These are phyloP conservation scores for Saccharomycopsis synnaedendra DNA, from an alignment of 805 yeast species.

Conservation along the genomic window DNA sequence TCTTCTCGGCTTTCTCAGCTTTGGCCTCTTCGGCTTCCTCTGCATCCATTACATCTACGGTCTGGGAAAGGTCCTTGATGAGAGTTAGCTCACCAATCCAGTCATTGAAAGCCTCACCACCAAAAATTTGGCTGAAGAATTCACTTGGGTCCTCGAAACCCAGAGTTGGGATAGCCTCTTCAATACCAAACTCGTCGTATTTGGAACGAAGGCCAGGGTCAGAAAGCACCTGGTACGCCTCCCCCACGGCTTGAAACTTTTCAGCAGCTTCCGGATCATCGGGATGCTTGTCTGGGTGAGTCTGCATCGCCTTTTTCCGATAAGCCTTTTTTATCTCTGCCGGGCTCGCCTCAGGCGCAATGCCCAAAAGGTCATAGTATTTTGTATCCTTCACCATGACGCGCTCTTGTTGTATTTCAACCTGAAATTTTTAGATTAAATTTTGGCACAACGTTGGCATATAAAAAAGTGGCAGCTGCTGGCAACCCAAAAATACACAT, in stretches of 20 bases:
- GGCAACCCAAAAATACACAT: too few relatives aligned
- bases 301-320: constrained; percentile 75
- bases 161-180: constrained; percentile 52
- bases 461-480: too few relatives aligned
- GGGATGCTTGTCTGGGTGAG: constrained; percentile 97
- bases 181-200: constrained; percentile 83
- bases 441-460: too few relatives aligned
- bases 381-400: constrained; percentile 74
- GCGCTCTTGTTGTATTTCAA: background rate
- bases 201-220: constrained; percentile 56
- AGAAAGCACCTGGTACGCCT: constrained; percentile 70
- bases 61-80: constrained; percentile 49
- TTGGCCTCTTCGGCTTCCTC: constrained; percentile 22
- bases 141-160: constrained; percentile 83
- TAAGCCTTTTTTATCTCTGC: constrained; percentile 89
- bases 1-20: constrained; percentile 14
- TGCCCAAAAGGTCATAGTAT: constrained; percentile 75
- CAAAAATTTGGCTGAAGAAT: constrained; percentile 73
- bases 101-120: constrained; percentile 67
- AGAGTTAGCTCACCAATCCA: constrained; percentile 73
- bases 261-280: constrained; percentile 82
- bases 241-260: constrained; percentile 65
- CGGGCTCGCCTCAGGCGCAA: constrained; percentile 57
- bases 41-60: constrained; percentile 35
- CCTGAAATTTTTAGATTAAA: too few relatives aligned